Percentiles rank a stretch among this genome's conserved stretches.
phyloP scores from a whole-genome alignment of 768 basidiomycete genomes.

The Rhizopogon vinicolor region DNA sequence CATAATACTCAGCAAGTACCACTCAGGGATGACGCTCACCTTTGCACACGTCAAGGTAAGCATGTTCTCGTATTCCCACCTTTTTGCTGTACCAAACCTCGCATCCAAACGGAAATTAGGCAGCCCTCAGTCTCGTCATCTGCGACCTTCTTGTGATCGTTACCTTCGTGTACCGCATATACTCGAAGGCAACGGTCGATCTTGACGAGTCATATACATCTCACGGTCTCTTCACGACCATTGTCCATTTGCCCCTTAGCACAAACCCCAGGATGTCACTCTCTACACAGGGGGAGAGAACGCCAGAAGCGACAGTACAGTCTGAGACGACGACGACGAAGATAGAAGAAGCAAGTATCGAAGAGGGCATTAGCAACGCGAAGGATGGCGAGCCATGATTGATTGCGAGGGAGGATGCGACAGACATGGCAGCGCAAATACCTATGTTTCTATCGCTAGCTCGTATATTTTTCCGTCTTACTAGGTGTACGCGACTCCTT shows the following conservation, averaged over 20 bases:
- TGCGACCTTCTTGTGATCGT: conserved; percentile 24
- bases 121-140: conserved; percentile 18
- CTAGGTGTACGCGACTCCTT: no score
- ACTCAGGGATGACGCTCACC: conserved; percentile 5
- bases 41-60: conserved; percentile 21
- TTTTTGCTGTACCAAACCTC: neutral
- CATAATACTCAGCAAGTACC: neutral
- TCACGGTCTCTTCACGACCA: neutral
- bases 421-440: neutral
- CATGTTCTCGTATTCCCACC: neutral
- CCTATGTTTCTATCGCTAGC: no score
- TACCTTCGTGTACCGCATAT: conserved; percentile 15
- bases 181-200: neutral
- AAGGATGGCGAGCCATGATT: neutral
- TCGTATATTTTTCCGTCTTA: no score
- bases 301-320: neutral
- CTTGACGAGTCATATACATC: neutral
- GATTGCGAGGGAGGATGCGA: neutral
- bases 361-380: neutral
- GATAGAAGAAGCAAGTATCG: neutral
- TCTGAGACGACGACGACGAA: neutral
- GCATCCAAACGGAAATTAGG: conserved; percentile 4
- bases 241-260: neutral
- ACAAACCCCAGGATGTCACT: neutral
- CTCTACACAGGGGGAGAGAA: no score